Evolutionary conservation across 1,139 yeast species (phyloP), one percentile per base, ranked within the genome.

Genomic region (Pichia sp.): DNA sequence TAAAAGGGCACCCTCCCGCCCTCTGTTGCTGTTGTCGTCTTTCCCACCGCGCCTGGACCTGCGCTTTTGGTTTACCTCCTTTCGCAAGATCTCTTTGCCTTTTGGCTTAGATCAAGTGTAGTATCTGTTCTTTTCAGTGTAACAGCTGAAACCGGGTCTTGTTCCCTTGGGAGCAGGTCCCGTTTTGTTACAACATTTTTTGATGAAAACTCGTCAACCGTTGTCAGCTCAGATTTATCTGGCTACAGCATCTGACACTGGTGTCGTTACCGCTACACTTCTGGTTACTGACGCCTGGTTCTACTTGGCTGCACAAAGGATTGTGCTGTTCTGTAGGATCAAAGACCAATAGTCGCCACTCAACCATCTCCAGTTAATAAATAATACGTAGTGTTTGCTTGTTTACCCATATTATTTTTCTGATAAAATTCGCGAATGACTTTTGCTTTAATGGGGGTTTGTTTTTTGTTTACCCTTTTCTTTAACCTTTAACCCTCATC

Each of bases 41-140:
- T 26, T 28, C 38, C 42, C 19, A 7, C 12, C 6, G 9, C 17
- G 9, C n/a, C 6, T 25, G 15, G 44, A 44, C 41, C 51, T 53
- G 11, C 49, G 15, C 31, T 41, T 40, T 40, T 39, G 41, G 29
- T 15, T 14, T 29, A 33, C 42, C 37, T 45, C 45, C 39, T 52
- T 56, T 49, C 30, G 38, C 32, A 51, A 56, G 61, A 58, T 58
- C 87, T 91, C 97, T 88, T 91, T 91, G 97, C 97, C 97, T 82
- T 86, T 86, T 91, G 98, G 98, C 98, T 91, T 88, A 91, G 98
- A 91, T 91, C 98, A 91, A 87, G 98, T 91, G 98, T 91, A 91
- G 98, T 91, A 91, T 91, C 98, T 91, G 98, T 91, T 91, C 98
- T 91, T 91, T 88, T 88, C 97, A 91, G 98, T 88, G 96, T 91